Evolutionary conservation across 345 rosid species (phyloP).

Genomic region (Arabidopsis suecica): DNA sequence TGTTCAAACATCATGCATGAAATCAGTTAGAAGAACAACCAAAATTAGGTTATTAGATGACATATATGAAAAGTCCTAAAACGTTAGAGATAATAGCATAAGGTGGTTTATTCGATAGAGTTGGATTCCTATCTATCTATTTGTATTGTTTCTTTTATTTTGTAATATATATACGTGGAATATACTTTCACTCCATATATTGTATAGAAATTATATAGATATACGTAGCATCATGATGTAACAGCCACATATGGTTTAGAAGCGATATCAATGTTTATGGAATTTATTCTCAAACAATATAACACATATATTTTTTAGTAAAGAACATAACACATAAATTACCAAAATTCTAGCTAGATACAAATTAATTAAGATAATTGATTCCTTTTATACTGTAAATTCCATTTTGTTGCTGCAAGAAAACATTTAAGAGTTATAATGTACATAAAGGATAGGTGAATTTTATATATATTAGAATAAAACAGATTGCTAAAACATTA

Average conservation of each 20-base stretch:
- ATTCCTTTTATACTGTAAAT: background rate
- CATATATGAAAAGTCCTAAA: conserved; percentile 33
- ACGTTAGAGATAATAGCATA: conserved; percentile 35
- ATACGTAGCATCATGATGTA: conserved; percentile 38
- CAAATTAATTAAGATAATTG: conserved; percentile 4
- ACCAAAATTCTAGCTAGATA: conserved; percentile 4
- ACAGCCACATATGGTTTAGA: conserved; percentile 36
- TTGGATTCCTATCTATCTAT: conserved; percentile 47
- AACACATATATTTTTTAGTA: background rate
- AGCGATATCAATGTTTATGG: conserved; percentile 39
- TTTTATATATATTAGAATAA: too few species aligned
- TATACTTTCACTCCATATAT: conserved; percentile 31
- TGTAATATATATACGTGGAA: conserved; percentile 32
- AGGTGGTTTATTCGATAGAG: conserved; percentile 35
- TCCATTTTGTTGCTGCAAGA: background rate
- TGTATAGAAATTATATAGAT: conserved; percentile 23
- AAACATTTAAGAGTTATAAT: background rate
- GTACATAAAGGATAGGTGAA: too few species aligned
- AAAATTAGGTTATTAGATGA: conserved; percentile 14
- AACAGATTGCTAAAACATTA: too few species aligned
- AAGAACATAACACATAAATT: conserved; percentile 5
- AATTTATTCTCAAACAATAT: conserved; percentile 38
- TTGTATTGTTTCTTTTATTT: conserved; percentile 14
- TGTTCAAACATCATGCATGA: background rate
- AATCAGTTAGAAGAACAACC: conserved; percentile 2